These are phyloP conservation scores for Cladosporium sp. DNA, from an alignment of 2,329 filamentous ascomycete species.

Conservation along the genomic window DNA sequence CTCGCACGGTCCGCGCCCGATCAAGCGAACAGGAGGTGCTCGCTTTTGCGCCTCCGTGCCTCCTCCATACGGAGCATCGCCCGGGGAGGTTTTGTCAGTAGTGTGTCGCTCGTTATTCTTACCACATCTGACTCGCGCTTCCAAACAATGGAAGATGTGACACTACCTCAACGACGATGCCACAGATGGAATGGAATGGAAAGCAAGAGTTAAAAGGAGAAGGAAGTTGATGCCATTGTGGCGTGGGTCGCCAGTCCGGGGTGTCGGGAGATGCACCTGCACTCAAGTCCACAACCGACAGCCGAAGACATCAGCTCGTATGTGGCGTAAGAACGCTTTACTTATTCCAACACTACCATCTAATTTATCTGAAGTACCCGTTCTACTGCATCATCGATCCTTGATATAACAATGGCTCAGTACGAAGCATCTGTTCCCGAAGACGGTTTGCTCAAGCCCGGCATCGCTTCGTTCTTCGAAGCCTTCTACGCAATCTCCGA, in stretches of 20 bases:
- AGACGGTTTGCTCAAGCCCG: constrained; percentile 39
- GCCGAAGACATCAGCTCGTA: not conserved
- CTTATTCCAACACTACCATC: not conserved
- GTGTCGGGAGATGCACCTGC: not conserved
- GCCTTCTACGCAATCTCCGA: constrained; percentile 50
- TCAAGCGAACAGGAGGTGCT: not conserved
- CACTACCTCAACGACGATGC: not conserved
- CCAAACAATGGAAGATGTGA: not conserved
- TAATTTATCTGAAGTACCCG: not conserved
- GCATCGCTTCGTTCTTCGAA: constrained; percentile 48
- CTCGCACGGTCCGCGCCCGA: not conserved
- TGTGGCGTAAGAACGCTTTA: not conserved
- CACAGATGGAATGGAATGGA: not conserved
- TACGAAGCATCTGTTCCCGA: constrained; percentile 33
- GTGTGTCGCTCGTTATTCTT: not conserved
- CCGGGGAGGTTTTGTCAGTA: not conserved
- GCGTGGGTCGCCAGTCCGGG: not conserved
- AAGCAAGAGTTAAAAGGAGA: not conserved
- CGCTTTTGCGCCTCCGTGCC: not conserved
- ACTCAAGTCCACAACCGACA: not conserved
- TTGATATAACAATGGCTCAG: constrained; percentile 21
- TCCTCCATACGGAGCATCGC: not conserved
- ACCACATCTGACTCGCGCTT: not conserved
- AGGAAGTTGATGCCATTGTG: not conserved
- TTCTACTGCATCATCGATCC: not conserved